Percentiles rank a stretch among this genome's conserved stretches.
phyloP scores from a whole-genome alignment of 441 rosid genomes.

The Flueggea neowawraea region DNA sequence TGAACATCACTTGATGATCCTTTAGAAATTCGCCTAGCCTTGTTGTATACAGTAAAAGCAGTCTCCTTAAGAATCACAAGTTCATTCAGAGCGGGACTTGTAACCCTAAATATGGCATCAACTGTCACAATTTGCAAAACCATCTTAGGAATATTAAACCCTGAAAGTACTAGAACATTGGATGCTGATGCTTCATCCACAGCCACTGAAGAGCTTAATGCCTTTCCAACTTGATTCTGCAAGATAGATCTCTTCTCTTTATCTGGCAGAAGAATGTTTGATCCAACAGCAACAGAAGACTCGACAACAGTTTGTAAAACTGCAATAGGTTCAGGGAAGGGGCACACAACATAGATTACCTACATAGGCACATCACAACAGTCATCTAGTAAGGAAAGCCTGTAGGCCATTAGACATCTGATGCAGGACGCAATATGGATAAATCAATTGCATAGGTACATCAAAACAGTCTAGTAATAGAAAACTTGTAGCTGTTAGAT shows the following conservation, averaged over 20 bases:
- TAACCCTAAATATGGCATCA: constrained; percentile 94
- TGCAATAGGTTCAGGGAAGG: constrained; percentile 96
- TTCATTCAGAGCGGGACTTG: constrained; percentile 85
- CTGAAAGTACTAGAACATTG: constrained; percentile 82
- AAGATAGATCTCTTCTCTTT: constrained; percentile 68
- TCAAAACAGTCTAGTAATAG: too few species aligned
- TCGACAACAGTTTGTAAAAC: constrained; percentile 84
- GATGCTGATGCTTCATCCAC: constrained; percentile 92
- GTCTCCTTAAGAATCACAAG: constrained; percentile 90
- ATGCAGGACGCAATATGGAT: background rate
- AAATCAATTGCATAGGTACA: background rate
- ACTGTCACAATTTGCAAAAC: constrained; percentile 95
- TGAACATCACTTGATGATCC: constrained; percentile 66
- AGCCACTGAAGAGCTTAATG: constrained; percentile 81
- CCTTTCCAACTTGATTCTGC: constrained; percentile 83
- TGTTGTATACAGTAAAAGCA: constrained; percentile 96
- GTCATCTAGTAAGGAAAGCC: background rate
- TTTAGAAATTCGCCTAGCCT: constrained; percentile 89
- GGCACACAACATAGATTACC: constrained; percentile 99
- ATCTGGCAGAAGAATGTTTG: constrained; percentile 58
- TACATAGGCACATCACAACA: constrained; percentile 22
- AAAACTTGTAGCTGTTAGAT: too few species aligned
- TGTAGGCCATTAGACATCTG: constrained; percentile 1
- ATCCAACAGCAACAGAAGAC: constrained; percentile 92
- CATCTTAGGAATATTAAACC: constrained; percentile 84